Base-by-base conservation (phyloP, 169 alveolate genomes). In the Eimeria brunetti region DNA sequence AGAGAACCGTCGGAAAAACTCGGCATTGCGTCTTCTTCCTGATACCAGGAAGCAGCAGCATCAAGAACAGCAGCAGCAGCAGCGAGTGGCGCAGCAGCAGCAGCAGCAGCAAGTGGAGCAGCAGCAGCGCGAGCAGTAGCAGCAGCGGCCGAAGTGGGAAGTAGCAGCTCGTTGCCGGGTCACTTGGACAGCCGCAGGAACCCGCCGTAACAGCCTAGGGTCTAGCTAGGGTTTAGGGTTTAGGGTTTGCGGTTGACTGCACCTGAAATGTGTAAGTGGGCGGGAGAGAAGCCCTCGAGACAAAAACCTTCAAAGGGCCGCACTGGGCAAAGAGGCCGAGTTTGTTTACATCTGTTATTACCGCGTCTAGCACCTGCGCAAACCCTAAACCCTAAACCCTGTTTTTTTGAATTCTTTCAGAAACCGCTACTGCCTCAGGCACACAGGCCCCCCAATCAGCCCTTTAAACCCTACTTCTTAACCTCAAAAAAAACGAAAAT, bases 221-320 rank as follows among this genome's bases (percentile, higher is more conserved):
- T 16, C 36, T 38, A 18, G 84, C 20, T 62, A 22, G 73, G 73
- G 73, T 62, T 62, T 22, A n/a, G 16, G 14, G 22, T 38, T 46
- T 41, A 9, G n/a, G 38, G 46, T 38, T 20, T 27, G 2, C 36
- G 41, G n/a, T 11, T 41, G 6, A 9, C 44, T 27, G 69, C 60
- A 81, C 89, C 90, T 97, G 97, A 94, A 98, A 98, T 30, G 96
- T 98, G 91, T 97, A 98, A 86, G 97, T 96, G 58, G 98, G 98
- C 14, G 98, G 99, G 56, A 98, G 97, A 41, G 99, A 97, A 24
- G 98, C 97, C 67, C 99, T 96, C 76, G 99, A 97, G 53, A 98
- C 99, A 94, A 98, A 98, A 24, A 97, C 99, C 97, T 98, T 98
- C 78, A 98, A 94, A 11, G 99, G 99, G n/a, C 99, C 99, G 73